phyloP scores from a whole-genome alignment of 2,329 filamentous ascomycete genomes.

The Chaetomiaceae sp. region DNA sequence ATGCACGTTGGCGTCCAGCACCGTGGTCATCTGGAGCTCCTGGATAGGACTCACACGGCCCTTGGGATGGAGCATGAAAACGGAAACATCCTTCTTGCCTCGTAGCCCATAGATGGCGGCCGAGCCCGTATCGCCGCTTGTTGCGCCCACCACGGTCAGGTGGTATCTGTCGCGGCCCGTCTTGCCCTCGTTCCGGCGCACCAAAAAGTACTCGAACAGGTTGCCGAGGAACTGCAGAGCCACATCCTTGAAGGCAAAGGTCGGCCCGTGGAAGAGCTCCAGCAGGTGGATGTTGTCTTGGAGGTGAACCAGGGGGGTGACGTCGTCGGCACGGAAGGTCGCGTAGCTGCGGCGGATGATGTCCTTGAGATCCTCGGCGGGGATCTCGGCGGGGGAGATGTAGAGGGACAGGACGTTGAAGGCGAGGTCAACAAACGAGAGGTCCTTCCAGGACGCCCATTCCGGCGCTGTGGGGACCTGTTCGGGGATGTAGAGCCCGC shows the following conservation, averaged over 20 bases:
- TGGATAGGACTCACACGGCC: conserved; percentile 88
- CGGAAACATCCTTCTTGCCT: conserved; percentile 93
- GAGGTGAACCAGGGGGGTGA: conserved; percentile 75
- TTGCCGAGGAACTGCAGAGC: conserved; percentile 95
- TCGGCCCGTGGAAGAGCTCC: conserved; percentile 95
- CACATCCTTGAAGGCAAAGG: conserved; percentile 92
- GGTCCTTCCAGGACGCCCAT: conserved; percentile 65
- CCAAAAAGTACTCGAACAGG: conserved; percentile 83
- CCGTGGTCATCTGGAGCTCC: conserved; percentile 95
- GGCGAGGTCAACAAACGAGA: conserved; percentile 76
- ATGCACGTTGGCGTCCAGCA: conserved; percentile 85
- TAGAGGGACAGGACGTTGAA: conserved; percentile 83
- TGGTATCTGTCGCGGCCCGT: conserved; percentile 65
- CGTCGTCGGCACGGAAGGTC: conserved; percentile 76
- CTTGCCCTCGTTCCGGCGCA: conserved; percentile 67
- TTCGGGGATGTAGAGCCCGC: conserved; percentile 85
- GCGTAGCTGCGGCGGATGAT: conserved; percentile 84
- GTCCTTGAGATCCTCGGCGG: conserved; percentile 69
- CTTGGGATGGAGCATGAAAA: conserved; percentile 91
- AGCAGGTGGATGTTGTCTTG: conserved; percentile 77
- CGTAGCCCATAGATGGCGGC: conserved; percentile 93
- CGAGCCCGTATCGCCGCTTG: conserved; percentile 81
- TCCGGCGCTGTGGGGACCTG: conserved; percentile 57
- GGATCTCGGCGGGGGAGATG: conserved; percentile 80
- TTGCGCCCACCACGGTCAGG: conserved; percentile 81